Evolutionary conservation across 1,284 basidiomycete species (phyloP), one percentile per base, ranked within the genome.

Genomic region (Dichomitus squalens): DNA sequence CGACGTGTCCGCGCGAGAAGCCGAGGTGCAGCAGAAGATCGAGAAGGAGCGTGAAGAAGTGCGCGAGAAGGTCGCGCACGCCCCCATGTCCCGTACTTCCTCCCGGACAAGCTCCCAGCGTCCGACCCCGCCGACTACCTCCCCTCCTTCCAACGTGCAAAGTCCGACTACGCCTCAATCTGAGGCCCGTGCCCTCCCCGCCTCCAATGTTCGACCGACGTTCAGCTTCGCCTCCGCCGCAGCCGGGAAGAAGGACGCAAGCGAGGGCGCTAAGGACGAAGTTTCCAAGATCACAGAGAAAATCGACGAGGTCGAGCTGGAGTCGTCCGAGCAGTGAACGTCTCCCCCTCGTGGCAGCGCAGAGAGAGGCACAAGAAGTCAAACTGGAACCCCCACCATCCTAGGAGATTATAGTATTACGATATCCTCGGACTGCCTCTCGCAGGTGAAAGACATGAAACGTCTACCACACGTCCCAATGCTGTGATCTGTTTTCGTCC

Each of bases 1-100:
- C 33, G 94, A 98, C 72, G 87, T 90, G 7, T 78, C 88, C 20
- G 78, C 82, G 2, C 85, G 86, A 54, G 95, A 98, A 70, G 84
- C 83, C 52, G 90, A 86, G 69, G 85, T 93, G 9, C 72, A 83
- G 27, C 83, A 90, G 49, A 85, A 87, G 43, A 71, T 92, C 39
- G 87, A 91, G 63, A 82, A 83, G 63, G 86, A 89, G 38, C 79
- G 83, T 27, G 85, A 86, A 57, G 69, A 73, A 2, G 69, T 60
- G 69, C 38, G 62, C 34, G 62, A 64, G 55, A 64, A 64, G 39
- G 55, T 64, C 18, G 51, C 56, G 25, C 84, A 83, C 58, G 64
- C 78, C n/a, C 63, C 71, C 4, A 57, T 92, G 84, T 92, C 89
- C 16, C 86, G 89, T 52, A 86, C 86, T 14, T 88, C 73, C 57